phyloP scores from a whole-genome alignment of 306 rosid species.

The Rubus idaeus region DNA sequence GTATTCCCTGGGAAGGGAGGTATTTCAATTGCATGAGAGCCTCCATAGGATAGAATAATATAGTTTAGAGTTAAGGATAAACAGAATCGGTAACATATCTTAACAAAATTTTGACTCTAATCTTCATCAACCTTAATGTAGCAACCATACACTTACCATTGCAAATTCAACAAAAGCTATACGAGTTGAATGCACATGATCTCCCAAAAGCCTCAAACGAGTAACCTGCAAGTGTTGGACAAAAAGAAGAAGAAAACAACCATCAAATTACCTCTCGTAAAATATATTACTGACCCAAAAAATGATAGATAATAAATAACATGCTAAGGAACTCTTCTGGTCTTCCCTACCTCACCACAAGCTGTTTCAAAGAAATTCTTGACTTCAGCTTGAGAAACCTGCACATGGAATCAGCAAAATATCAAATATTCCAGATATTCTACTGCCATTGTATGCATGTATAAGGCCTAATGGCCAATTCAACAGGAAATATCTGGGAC shows the following conservation, averaged over 20 bases:
- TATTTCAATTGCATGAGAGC: neutral
- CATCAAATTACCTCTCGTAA: neutral
- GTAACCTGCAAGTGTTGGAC: constrained; percentile 52
- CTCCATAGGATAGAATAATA: neutral
- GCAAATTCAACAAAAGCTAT: constrained; percentile 97
- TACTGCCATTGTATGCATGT: constrained; percentile 8
- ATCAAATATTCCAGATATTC: constrained; percentile 16
- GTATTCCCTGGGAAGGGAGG: neutral
- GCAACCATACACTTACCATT: constrained; percentile 37
- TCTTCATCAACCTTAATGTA: neutral
- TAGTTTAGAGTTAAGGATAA: neutral
- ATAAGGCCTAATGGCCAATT: constrained; percentile 4
- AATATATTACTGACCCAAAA: neutral
- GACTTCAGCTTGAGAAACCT: constrained; percentile 95
- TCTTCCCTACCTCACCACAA: constrained; percentile 83
- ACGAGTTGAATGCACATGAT: constrained; percentile 94
- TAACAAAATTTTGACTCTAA: neutral
- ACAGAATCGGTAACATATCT: neutral
- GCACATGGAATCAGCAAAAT: constrained; percentile 18
- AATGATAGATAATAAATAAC: neutral
- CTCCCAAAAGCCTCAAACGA: constrained; percentile 97
- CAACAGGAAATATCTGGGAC: neutral
- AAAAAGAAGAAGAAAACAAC: constrained; percentile 4
- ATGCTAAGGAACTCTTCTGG: constrained; percentile 22
- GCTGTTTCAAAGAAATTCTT: constrained; percentile 85